phyloP scores from a whole-genome alignment of 1,284 basidiomycete species.

The Ceratobasidium sp. region DNA sequence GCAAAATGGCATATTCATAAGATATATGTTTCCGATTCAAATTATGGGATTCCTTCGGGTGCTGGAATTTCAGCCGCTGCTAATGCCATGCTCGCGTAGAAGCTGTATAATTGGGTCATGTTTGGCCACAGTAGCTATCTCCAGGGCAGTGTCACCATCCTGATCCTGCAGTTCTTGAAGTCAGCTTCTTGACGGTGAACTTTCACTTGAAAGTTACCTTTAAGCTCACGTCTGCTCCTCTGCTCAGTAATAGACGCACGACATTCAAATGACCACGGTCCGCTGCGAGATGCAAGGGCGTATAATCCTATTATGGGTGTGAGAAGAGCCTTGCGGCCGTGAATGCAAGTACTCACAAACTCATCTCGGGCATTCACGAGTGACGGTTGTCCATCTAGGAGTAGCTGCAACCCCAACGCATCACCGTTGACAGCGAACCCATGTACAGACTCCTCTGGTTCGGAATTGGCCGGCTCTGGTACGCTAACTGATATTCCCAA shows the following conservation, averaged over 20 bases:
- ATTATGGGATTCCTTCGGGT: background rate
- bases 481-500: constrained; percentile 73
- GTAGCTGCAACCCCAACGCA: constrained; percentile 55
- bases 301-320: constrained; percentile 69
- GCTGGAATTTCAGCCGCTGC: constrained; percentile 7
- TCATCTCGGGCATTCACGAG: constrained; percentile 62
- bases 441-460: constrained; percentile 60
- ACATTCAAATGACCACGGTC: constrained; percentile 73
- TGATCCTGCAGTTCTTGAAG: constrained; percentile 62
- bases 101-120: constrained; percentile 65
- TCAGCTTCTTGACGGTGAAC: constrained; percentile 11
- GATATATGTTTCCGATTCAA: constrained; percentile 1
- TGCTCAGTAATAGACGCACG: constrained; percentile 66
- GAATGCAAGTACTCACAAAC: constrained; percentile 61
- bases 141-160: constrained; percentile 69
- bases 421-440: constrained; percentile 69
- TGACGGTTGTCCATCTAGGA: constrained; percentile 55
- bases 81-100: constrained; percentile 51
- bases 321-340: background rate
- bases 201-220: constrained; percentile 57
- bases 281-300: constrained; percentile 81
- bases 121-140: constrained; percentile 71
- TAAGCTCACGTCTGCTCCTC: constrained; percentile 68
- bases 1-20: background rate
- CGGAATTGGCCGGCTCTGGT: constrained; percentile 55